Evolutionary conservation across 1,284 basidiomycete genomes (phyloP).

Genomic region (Pseudozyma flocculosa): DNA sequence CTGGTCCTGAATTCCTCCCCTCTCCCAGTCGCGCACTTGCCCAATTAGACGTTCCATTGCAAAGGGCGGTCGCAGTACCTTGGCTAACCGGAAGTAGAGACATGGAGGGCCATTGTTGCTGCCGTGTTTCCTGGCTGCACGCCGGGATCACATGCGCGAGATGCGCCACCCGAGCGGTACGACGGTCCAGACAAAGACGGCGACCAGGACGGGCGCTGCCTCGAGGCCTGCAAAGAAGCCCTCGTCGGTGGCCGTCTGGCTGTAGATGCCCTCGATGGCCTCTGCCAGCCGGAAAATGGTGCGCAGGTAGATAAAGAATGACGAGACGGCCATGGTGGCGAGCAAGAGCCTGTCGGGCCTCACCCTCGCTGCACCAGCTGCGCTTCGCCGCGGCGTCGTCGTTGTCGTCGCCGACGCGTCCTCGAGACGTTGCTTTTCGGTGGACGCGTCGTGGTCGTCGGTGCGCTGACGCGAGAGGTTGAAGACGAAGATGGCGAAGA

Average conservation of each 20-base stretch:
- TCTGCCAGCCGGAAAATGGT: constrained; percentile 60
- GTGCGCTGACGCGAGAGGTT: background rate
- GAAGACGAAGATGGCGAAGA: constrained; percentile 44
- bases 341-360: constrained; percentile 40
- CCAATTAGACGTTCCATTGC: no score
- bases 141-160: background rate
- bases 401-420: no score
- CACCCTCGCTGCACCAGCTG: constrained; percentile 4
- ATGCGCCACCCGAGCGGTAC: constrained; percentile 62
- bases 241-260: constrained; percentile 55
- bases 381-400: no score
- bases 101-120: no score
- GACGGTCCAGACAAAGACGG: constrained; percentile 57
- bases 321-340: constrained; percentile 45
- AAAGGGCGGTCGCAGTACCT: no score
- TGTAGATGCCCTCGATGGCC: constrained; percentile 59
- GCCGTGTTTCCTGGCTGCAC: no score
- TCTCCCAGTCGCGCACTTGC: no score
- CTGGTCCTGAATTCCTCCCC: constrained; percentile 11
- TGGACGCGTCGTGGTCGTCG: constrained; percentile 3
- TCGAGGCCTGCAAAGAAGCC: constrained; percentile 59
- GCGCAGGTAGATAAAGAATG: constrained; percentile 56
- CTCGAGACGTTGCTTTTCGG: no score
- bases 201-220: constrained; percentile 58
- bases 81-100: no score